phyloP scores from a whole-genome alignment of 2,329 filamentous ascomycete species.

The Verticillium longisporum region DNA sequence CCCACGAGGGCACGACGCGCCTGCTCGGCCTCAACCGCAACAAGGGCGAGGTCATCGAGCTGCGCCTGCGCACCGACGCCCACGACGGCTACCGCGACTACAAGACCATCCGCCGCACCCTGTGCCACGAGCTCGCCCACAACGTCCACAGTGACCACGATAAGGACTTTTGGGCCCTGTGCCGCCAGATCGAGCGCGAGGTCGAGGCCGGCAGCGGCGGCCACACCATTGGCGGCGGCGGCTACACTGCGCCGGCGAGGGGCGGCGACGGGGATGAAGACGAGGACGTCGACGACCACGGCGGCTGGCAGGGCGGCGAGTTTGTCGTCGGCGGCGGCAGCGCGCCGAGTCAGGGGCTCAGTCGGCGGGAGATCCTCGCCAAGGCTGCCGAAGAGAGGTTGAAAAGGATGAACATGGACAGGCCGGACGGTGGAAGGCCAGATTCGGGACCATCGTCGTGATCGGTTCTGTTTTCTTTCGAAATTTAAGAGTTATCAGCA shows the following conservation, averaged over 20 bases:
- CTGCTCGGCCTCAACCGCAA: slow-evolving; percentile 87
- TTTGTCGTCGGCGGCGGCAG: slow-evolving; percentile 61
- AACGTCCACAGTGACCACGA: slow-evolving; percentile 85
- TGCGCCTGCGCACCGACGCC: slow-evolving; percentile 85
- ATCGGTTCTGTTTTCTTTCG: not conserved
- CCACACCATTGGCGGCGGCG: slow-evolving; percentile 67
- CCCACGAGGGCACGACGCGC: slow-evolving; percentile 65
- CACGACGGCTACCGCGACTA: slow-evolving; percentile 94
- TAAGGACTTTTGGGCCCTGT: slow-evolving; percentile 82
- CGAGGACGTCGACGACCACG: slow-evolving; percentile 57
- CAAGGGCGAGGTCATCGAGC: slow-evolving; percentile 79
- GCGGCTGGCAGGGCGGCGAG: slow-evolving; percentile 72
- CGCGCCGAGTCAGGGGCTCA: slow-evolving; percentile 45
- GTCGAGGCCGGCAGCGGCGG: slow-evolving; percentile 69
- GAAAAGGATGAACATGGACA: slow-evolving; percentile 31
- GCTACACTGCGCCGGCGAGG: slow-evolving; percentile 49
- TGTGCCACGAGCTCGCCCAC: slow-evolving; percentile 93
- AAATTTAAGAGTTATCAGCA: not conserved
- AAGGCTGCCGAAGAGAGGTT: slow-evolving; percentile 64
- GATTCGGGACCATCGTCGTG: slow-evolving; percentile 3
- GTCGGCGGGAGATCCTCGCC: slow-evolving; percentile 67
- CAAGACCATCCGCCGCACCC: slow-evolving; percentile 79
- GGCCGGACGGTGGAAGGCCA: slow-evolving; percentile 12
- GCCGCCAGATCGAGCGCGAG: slow-evolving; percentile 79
- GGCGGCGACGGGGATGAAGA: slow-evolving; percentile 36